A percentile compares a stretch with the other conserved stretches of the same genome.
Conservation (phyloP, 2,329 filamentous ascomycete genomes). For the Tolypocladium tropicale region DNA sequence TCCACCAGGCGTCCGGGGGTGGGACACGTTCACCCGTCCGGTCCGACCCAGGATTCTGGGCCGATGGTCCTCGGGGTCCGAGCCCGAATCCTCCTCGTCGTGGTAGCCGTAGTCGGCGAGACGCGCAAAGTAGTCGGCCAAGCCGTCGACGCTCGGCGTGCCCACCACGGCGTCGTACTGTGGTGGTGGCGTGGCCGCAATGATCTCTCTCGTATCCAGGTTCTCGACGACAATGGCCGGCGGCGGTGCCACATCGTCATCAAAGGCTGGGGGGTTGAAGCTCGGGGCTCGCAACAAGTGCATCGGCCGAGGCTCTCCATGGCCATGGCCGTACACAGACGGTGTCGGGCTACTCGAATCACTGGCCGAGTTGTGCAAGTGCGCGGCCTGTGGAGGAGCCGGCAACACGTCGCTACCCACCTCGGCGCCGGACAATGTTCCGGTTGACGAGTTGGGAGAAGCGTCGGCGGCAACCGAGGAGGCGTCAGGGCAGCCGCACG, state of each 20-base stretch:
- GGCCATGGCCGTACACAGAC: conserved; percentile 3
- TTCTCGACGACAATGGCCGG: conserved; percentile 16
- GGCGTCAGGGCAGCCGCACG: conserved; percentile 45
- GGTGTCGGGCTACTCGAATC: conserved; percentile 9
- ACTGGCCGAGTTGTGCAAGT: conserved; percentile 26
- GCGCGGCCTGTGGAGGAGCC: conserved; percentile 45
- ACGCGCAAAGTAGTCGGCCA: conserved; percentile 82
- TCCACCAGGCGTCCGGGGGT: conserved; percentile 44
- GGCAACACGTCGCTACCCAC: conserved; percentile 24
- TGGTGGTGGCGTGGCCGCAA: conserved; percentile 67
- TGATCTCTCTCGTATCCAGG: conserved; percentile 8
- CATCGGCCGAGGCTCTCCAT: conserved; percentile 54
- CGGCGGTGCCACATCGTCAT: conserved; percentile 50
- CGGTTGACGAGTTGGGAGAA: conserved; percentile 55
- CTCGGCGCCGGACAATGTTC: conserved; percentile 32
- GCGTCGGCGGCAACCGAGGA: conserved; percentile 45
- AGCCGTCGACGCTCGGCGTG: conserved; percentile 51
- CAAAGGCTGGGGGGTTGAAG: conserved; percentile 80
- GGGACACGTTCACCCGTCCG: conserved; percentile 47
- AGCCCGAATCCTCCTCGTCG: conserved; percentile 27
- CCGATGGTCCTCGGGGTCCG: conserved; percentile 31
- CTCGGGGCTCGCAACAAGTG: conserved; percentile 76
- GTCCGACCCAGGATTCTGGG: conserved; percentile 37
- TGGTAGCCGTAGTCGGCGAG: conserved; percentile 59
- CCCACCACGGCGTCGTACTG: conserved; percentile 74